A percentile compares a stretch with the other conserved stretches of the same genome.
These are phyloP conservation scores for Xylona heveae DNA, from an alignment of 495 filamentous ascomycete genomes.

Conservation along the genomic window DNA sequence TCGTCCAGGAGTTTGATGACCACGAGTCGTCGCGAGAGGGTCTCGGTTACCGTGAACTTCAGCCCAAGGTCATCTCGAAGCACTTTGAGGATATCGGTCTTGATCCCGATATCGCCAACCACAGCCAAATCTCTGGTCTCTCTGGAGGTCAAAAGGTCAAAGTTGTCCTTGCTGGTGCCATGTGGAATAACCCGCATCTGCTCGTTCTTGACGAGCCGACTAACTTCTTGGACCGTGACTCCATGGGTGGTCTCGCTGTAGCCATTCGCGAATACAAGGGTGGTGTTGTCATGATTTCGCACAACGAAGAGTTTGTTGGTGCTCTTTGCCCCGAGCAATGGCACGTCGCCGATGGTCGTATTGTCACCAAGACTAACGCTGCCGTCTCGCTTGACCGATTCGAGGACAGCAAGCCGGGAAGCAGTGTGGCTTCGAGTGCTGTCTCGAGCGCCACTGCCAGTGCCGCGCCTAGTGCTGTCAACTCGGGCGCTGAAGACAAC, in stretches of 20 bases:
- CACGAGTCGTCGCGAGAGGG: constrained; percentile 95
- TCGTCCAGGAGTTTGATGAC: constrained; percentile 95
- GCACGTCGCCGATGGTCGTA: constrained; percentile 72
- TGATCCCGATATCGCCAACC: constrained; percentile 93
- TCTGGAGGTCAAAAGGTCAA: constrained; percentile 99
- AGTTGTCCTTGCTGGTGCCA: constrained; percentile 89
- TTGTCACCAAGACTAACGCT: constrained; percentile 60
- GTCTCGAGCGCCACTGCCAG: constrained; percentile 38
- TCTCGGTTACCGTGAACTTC: constrained; percentile 80
- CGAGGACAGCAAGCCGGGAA: constrained; percentile 42
- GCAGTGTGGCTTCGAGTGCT: constrained; percentile 24
- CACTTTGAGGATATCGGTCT: constrained; percentile 95
- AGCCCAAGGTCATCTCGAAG: constrained; percentile 84
- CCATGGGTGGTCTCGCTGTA: constrained; percentile 81
- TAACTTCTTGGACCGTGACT: constrained; percentile 97
- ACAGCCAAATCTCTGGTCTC: constrained; percentile 92
- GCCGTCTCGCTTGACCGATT: constrained; percentile 62
- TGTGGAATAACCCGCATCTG: constrained; percentile 98
- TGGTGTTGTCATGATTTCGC: constrained; percentile 96
- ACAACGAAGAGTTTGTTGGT: constrained; percentile 97
- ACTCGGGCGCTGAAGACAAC: constrained; percentile 64
- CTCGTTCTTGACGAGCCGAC: constrained; percentile 96
- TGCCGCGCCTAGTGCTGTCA: constrained; percentile 47
- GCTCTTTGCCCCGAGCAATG: constrained; percentile 88
- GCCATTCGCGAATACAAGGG: constrained; percentile 96